Evolutionary conservation across 805 yeast species (phyloP).

Genomic region (Candida nonsorbophila): DNA sequence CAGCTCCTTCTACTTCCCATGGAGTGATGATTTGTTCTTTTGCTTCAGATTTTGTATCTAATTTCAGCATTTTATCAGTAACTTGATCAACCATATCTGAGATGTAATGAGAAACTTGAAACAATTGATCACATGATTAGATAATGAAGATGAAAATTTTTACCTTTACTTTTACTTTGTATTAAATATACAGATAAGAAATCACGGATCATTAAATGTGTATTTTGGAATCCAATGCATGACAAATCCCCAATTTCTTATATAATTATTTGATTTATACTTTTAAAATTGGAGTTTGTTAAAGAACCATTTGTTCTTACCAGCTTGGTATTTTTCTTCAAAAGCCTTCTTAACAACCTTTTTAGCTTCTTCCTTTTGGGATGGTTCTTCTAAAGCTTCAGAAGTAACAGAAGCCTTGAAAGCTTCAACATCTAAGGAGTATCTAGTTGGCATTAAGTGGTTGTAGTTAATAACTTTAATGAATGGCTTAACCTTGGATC

Average conservation of each 20-base stretch:
- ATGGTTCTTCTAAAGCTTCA: slow-evolving; percentile 94
- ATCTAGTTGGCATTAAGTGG: slow-evolving; percentile 99
- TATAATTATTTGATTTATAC: background rate
- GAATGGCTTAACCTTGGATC: slow-evolving; percentile 98
- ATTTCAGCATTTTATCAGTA: no score
- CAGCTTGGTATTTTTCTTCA: slow-evolving; percentile 99
- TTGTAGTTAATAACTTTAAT: slow-evolving; percentile 99
- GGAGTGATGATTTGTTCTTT: slow-evolving; percentile 62
- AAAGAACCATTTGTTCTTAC: slow-evolving; percentile 99
- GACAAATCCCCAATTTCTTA: slow-evolving; percentile 3
- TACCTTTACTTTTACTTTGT: no score
- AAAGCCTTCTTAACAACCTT: slow-evolving; percentile 98
- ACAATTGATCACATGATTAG: no score
- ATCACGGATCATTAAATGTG: slow-evolving; percentile 10
- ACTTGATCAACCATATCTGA: no score
- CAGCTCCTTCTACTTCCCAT: slow-evolving; percentile 99
- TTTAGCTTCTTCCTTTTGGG: slow-evolving; percentile 98
- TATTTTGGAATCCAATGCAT: slow-evolving; percentile 21
- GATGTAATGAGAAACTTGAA: no score
- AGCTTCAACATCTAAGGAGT: slow-evolving; percentile 93
- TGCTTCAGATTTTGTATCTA: slow-evolving; percentile 8
- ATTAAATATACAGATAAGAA: no score
- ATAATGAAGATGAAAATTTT: no score
- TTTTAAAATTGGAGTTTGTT: slow-evolving; percentile 88
- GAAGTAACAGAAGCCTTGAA: slow-evolving; percentile 88